Base-by-base conservation (phyloP, 225 moss, liverwort and hornwort species). In the Climacium dendroides region DNA sequence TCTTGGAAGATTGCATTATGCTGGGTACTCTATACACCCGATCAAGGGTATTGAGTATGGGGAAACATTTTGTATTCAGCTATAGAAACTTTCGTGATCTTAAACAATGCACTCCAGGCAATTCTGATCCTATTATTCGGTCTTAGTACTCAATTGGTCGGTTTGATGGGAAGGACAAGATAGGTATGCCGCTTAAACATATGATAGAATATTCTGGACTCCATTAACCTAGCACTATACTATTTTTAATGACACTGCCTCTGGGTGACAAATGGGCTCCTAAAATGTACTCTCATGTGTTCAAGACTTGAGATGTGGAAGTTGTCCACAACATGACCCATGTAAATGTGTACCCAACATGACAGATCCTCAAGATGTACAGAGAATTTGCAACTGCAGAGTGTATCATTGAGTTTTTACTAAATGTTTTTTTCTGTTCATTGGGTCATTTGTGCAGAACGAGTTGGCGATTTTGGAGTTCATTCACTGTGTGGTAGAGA, bases 391-490 rank as follows among this genome's bases (percentile, higher is more conserved):
- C 39, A 60, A 81, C 52, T 73, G 71, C 48, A 45, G 79, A 41
- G 35, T 66, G 34, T 67, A 54, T 28, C 19, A 28, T 48, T 70
- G 70, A 81, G 13, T 32, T 60, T 39, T 15, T 29, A 74, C 50
- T 83, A 71, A 83, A 62, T 52, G 41, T 57, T 41, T 48, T 70
- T 64, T 62, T 80, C 55, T 83, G 55, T 45, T 61, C 30, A 88
- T 65, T 23, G 90, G 58, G 19, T 71, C 29, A 28, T 71, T 78
- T 85, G 52, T 92, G 90, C 94, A 98, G 98, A 98, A 98, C 75
- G 98, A 98, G 88, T 88, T 98, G 89, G 96, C 96, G 83, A 97
- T 97, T 75, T 89, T 98, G 94, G 98, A 98, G 91, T 98, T 98
- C 83, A 97, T 97, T 85, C 98, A 98, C 85, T 97, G 98, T 85